Conservation (phyloP, 176 grass and related monocot genomes). For the Zea luxurians region DNA sequence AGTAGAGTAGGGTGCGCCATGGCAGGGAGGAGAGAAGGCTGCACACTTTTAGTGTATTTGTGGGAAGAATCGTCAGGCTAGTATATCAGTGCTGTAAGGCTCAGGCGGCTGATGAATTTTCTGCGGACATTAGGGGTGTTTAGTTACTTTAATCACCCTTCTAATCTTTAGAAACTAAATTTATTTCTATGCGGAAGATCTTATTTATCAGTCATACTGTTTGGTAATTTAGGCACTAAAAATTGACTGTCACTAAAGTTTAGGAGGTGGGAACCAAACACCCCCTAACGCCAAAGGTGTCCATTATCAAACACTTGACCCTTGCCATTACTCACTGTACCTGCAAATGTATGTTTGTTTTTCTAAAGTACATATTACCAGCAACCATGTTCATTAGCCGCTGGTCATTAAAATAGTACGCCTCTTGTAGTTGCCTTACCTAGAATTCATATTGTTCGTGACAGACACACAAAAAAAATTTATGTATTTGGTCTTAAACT, state of each 20-base stretch:
- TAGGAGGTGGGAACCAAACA: too few relatives aligned
- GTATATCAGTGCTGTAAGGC: too few relatives aligned
- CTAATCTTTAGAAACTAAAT: too few relatives aligned
- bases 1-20: not conserved
- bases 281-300: too few relatives aligned
- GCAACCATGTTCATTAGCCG: not conserved
- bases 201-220: too few relatives aligned
- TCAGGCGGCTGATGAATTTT: not conserved
- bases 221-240: too few relatives aligned
- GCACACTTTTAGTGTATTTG: not conserved
- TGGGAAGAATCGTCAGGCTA: not conserved
- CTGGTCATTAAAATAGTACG: not conserved
- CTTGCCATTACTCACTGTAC: conserved; percentile 4
- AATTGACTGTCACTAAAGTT: too few relatives aligned
- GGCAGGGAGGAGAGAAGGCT: not conserved
- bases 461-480: not conserved
- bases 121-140: not conserved
- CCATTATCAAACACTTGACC: not conserved
- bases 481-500: not conserved
- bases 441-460: not conserved
- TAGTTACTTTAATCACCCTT: too few relatives aligned
- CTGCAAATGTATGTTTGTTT: not conserved
- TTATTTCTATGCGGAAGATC: too few relatives aligned
- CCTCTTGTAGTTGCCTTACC: not conserved
- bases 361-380: not conserved